Evolutionary conservation across 768 basidiomycete genomes (phyloP).

Genomic region (Omphalotus guepiniiformis): DNA sequence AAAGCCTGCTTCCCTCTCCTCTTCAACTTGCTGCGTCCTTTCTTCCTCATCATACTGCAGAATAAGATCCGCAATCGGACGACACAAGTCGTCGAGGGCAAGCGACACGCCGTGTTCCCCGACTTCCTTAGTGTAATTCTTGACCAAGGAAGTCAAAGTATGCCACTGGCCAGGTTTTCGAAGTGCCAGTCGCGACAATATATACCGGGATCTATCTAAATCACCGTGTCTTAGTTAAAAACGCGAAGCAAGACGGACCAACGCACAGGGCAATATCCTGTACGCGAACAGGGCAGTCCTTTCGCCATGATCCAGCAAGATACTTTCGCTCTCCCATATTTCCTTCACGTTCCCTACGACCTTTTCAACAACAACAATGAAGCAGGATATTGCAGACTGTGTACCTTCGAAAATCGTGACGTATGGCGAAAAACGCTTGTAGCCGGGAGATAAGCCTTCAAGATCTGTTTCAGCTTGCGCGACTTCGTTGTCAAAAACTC

Average conservation of each 20-base stretch:
- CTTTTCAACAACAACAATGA: background rate
- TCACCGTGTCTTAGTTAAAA: background rate
- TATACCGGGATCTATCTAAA: slow-evolving; percentile 1
- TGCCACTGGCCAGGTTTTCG: slow-evolving; percentile 6
- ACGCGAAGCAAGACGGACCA: background rate
- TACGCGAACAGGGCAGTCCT: background rate
- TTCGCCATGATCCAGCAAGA: slow-evolving; percentile 1
- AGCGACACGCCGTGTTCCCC: background rate
- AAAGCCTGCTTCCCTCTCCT: background rate
- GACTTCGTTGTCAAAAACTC: slow-evolving; percentile 3
- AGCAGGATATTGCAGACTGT: background rate
- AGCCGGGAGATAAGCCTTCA: background rate
- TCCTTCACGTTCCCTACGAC: slow-evolving; percentile 1
- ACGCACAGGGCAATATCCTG: background rate
- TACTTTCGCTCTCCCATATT: background rate
- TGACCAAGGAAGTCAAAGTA: background rate
- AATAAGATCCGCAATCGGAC: background rate
- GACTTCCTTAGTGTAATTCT: slow-evolving; percentile 1
- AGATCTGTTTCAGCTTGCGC: background rate
- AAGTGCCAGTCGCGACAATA: slow-evolving; percentile 1
- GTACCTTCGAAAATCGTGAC: slow-evolving; percentile 7
- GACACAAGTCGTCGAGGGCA: slow-evolving; percentile 1
- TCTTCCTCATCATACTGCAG: background rate
- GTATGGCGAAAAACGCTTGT: background rate
- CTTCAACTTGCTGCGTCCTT: background rate